Evolutionary conservation across 176 grass and related monocot genomes (phyloP).

Genomic region (Bonia amplexicaulis): DNA sequence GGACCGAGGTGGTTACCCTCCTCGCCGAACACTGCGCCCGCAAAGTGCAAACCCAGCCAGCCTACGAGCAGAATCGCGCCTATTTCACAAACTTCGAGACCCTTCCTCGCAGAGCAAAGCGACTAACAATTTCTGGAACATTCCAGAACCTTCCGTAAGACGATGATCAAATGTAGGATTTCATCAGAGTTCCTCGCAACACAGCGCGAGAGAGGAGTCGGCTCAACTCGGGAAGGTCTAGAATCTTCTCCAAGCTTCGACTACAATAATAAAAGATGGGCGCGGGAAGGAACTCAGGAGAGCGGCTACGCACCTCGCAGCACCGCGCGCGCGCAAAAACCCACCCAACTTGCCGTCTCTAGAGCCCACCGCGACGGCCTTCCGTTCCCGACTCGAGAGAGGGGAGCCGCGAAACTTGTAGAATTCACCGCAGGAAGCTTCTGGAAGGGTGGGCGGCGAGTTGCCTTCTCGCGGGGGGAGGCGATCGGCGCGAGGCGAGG

Average conservation of each 20-base stretch:
- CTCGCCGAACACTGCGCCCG: neutral
- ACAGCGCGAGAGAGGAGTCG: neutral
- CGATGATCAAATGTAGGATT: neutral
- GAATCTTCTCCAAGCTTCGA: neutral
- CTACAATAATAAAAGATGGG: too few species aligned
- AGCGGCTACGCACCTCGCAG: neutral
- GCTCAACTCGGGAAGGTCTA: neutral
- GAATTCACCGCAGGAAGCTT: neutral
- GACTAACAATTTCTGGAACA: neutral
- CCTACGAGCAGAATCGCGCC: neutral
- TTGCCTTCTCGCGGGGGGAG: neutral
- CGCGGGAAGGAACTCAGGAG: neutral
- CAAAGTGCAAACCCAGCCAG: neutral
- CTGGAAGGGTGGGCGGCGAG: neutral
- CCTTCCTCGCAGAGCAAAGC: neutral
- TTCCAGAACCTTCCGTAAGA: neutral
- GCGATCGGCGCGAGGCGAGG: conserved; percentile 11
- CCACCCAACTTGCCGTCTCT: neutral
- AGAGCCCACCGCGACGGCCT: neutral
- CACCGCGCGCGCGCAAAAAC: neutral
- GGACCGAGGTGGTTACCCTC: neutral
- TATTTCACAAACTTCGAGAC: neutral
- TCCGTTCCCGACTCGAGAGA: neutral
- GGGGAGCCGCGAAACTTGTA: neutral
- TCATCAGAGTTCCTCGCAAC: neutral